Percentiles rank a stretch among this genome's conserved stretches.
Evolutionary conservation across 2,329 filamentous ascomycete species (phyloP).

Genomic region (Fusarium sp.): DNA sequence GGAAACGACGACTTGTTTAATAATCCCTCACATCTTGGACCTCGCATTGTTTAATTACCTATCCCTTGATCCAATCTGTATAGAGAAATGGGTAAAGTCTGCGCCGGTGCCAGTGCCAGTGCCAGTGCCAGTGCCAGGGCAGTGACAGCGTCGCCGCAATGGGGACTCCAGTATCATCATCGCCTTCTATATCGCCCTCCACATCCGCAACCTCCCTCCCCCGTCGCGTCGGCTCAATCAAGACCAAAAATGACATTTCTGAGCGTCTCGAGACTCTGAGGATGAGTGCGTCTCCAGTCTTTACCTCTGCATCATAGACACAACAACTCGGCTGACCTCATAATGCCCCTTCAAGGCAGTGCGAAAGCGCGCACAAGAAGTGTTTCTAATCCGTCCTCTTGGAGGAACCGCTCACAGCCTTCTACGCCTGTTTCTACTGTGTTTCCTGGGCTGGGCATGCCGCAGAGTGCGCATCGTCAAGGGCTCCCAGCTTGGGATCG

Average conservation of each 20-base stretch:
- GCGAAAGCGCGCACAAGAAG: constrained; percentile 29
- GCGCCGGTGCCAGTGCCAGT: background rate
- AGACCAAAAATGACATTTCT: constrained; percentile 13
- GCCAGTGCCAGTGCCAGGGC: background rate
- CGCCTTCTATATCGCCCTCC: constrained; percentile 16
- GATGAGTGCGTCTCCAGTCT: constrained; percentile 28
- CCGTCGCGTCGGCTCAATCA: constrained; percentile 23
- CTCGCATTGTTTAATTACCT: background rate
- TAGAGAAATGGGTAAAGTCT: constrained; percentile 2
- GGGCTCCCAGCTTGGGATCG: constrained; percentile 51
- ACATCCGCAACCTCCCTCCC: constrained; percentile 29
- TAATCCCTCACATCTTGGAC: constrained; percentile 13
- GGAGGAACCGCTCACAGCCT: constrained; percentile 12
- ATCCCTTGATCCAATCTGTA: background rate
- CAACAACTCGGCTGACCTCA: constrained; percentile 8
- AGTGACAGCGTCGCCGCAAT: constrained; percentile 9
- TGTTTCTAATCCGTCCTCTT: constrained; percentile 8
- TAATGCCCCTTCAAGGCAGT: constrained; percentile 14
- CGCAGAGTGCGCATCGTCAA: constrained; percentile 8
- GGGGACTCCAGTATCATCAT: constrained; percentile 14
- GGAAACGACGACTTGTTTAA: background rate
- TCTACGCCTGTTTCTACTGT: background rate
- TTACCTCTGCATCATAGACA: background rate
- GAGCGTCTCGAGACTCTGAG: constrained; percentile 22
- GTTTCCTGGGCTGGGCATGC: background rate